These are phyloP conservation scores for Phialemoniopsis sp. DNA, from an alignment of 2,329 filamentous ascomycete species.

Conservation along the genomic window DNA sequence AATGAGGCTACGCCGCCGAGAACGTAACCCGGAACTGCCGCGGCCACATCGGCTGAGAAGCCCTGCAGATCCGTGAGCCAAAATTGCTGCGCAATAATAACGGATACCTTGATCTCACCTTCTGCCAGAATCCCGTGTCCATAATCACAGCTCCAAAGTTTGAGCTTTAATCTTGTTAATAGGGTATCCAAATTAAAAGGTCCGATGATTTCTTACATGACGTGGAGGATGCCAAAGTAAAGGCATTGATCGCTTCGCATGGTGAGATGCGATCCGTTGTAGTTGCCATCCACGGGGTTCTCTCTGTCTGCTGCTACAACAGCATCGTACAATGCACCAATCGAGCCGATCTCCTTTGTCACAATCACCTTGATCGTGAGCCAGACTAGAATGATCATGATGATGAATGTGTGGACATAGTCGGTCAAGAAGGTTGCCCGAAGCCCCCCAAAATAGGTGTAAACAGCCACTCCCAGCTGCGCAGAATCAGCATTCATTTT, in stretches of 20 bases:
- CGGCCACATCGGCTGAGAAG: conserved; percentile 39
- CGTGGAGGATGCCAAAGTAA: conserved; percentile 13
- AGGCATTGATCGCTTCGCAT: conserved; percentile 46
- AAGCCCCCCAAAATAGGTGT: conserved; percentile 33
- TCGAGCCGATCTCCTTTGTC: conserved; percentile 45
- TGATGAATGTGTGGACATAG: conserved; percentile 50
- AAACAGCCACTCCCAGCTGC: conserved; percentile 31
- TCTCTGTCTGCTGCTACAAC: conserved; percentile 36
- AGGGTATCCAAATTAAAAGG: too few relatives aligned
- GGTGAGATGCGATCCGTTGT: conserved; percentile 49
- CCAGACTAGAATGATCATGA: conserved; percentile 47
- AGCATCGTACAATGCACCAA: conserved; percentile 43
- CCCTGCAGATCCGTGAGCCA: too few relatives aligned
- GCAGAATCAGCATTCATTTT: too few relatives aligned
- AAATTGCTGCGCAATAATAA: too few relatives aligned
- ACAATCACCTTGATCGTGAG: conserved; percentile 42
- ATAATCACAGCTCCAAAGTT: conserved; percentile 52
- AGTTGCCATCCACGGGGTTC: conserved; percentile 45
- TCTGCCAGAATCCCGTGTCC: conserved; percentile 49
- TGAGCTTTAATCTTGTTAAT: too few relatives aligned
- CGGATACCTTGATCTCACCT: too few relatives aligned
- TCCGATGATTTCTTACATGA: too few relatives aligned
- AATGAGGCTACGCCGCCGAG: conserved; percentile 50
- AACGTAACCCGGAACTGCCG: conserved; percentile 46
- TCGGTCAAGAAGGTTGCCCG: conserved; percentile 41